Base-by-base conservation (phyloP, 2,329 filamentous ascomycete species). In the Clonostachys solani region DNA sequence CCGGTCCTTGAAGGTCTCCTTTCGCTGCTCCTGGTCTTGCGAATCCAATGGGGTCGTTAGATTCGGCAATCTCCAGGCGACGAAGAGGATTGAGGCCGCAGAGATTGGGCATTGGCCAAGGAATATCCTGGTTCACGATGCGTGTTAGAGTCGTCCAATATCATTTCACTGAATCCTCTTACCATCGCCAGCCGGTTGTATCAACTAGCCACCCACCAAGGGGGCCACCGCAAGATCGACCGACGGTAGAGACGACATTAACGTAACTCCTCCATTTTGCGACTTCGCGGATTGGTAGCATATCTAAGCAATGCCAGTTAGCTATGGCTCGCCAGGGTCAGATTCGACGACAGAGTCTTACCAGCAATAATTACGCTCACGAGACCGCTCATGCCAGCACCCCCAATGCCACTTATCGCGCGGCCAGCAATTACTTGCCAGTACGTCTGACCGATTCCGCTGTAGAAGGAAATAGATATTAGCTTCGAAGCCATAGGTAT, bases 131-230 rank as follows among this genome's bases (percentile, higher is more conserved):
- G 12, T 38, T 23, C 16, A 38, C 15, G 17, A 35, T 33, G 15
- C 13, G n/a, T 29, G 13, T n/a, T n/a, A 34, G 33, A 35, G 15
- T 36, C 13, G 15, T 33, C 9, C 23, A 29, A 29, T 9, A 33
- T 33, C 8, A 44, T 33, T 29, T 6, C 5, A 10, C 23, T 29
- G 23, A 16, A 16, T 12, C 9, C 12, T 37, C 47, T 46, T 38
- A 50, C 49, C 50, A 50, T 47, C 50, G 19, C 50, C 50, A 52
- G 2, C 50, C 50, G 16, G 50, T 45, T 3, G 42, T 46, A 5
- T 52, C 41, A 2, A 44, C 45, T 4, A 53, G 17, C 29, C 35
- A 40, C 5, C 51, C 51, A 0, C 51, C 51, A 4, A 50, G 41
- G 6, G 50, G 47, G 5, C 51, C 51, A 6, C 51, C 49, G 3